These are phyloP conservation scores for Emergomyces africanus DNA, from an alignment of 2,329 filamentous ascomycete genomes.

Conservation along the genomic window DNA sequence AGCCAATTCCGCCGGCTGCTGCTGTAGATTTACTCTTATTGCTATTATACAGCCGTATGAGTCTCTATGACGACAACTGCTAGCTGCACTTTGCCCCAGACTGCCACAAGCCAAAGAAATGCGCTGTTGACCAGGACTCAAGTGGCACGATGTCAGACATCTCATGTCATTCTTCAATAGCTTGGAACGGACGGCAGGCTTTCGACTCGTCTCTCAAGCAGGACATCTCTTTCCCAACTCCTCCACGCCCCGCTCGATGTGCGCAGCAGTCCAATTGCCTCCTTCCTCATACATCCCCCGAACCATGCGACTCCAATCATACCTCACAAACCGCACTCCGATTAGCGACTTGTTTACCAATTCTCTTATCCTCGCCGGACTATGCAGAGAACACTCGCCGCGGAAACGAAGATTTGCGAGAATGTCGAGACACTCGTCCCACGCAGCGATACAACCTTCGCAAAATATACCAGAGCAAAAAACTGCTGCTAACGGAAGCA, in stretches of 20 bases:
- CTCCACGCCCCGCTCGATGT: constrained; percentile 18
- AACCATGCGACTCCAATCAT: constrained; percentile 16
- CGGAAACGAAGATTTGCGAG: constrained; percentile 19
- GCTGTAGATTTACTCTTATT: neutral
- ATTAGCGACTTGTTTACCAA: constrained; percentile 38
- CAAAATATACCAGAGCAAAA: neutral
- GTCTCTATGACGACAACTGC: neutral
- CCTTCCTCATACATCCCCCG: constrained; percentile 16
- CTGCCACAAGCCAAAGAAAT: neutral
- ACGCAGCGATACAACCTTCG: neutral
- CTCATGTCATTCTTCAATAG: constrained; percentile 52
- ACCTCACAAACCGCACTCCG: constrained; percentile 16
- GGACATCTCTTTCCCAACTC: constrained; percentile 24
- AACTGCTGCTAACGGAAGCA: neutral
- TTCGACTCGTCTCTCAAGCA: constrained; percentile 33
- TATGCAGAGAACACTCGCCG: constrained; percentile 37
- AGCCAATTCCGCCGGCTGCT: neutral
- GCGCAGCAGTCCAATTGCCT: constrained; percentile 15
- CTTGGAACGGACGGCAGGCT: constrained; percentile 39
- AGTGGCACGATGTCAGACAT: constrained; percentile 46
- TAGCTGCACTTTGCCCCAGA: neutral
- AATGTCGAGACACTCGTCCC: constrained; percentile 8
- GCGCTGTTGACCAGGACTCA: neutral
- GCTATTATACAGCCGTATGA: neutral
- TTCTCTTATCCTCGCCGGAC: constrained; percentile 40